phyloP scores from a whole-genome alignment of 1,284 basidiomycete genomes.

The Rhodotorula sp. region DNA sequence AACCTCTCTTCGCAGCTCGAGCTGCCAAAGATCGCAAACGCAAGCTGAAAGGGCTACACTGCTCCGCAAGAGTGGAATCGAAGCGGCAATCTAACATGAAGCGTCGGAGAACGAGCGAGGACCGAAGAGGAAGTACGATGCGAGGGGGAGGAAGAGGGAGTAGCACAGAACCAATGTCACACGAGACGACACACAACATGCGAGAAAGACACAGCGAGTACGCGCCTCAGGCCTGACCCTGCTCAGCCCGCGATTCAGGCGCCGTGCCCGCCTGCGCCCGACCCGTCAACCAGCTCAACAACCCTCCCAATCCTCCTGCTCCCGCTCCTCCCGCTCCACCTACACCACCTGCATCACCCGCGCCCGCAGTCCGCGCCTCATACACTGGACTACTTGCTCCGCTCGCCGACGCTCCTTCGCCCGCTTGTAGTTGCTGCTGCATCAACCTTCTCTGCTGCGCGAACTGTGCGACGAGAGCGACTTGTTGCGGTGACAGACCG shows the following conservation, averaged over 20 bases:
- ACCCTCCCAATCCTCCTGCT: background rate
- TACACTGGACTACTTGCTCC: slow-evolving; percentile 5
- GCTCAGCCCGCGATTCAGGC: background rate
- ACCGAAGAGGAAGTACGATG: too few species aligned
- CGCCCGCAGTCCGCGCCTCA: slow-evolving; percentile 2
- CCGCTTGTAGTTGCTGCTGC: background rate
- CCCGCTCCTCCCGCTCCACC: background rate
- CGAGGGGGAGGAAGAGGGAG: too few species aligned
- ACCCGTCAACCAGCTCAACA: slow-evolving; percentile 15
- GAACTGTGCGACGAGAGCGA: slow-evolving; percentile 10
- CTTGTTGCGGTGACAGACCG: slow-evolving; percentile 4
- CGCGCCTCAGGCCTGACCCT: background rate
- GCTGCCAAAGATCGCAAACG: background rate
- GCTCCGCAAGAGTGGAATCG: background rate
- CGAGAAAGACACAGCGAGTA: too few species aligned
- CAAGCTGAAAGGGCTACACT: background rate
- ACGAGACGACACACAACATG: background rate
- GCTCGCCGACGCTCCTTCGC: background rate
- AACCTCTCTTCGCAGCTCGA: too few species aligned
- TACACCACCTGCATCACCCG: background rate
- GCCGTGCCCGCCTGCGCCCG: background rate
- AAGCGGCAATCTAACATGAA: background rate
- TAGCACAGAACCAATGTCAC: background rate
- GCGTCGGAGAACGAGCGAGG: too few species aligned
- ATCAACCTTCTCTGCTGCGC: background rate